Percentiles rank a stretch among this genome's conserved stretches.
Conservation (phyloP, 352 stramenopile genomes). For the Paralagenidium karlingii region DNA sequence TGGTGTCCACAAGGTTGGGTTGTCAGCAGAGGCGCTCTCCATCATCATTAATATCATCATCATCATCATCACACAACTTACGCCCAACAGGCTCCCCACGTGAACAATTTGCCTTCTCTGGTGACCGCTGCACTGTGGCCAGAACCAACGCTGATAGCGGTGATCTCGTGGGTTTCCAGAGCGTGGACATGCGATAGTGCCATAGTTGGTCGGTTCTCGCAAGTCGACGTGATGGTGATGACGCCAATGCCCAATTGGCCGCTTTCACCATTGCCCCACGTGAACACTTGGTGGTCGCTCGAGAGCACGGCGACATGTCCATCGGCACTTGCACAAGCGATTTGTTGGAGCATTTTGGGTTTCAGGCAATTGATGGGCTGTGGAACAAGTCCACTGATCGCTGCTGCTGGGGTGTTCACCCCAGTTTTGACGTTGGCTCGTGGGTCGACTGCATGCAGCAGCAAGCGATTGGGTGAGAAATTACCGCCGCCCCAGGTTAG, state of each 20-base stretch:
- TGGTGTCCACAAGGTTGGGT: background rate
- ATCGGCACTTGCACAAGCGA: conserved; percentile 27
- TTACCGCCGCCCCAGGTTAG: conserved; percentile 85
- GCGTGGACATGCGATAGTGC: background rate
- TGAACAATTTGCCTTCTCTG: conserved; percentile 29
- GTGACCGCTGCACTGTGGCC: conserved; percentile 42
- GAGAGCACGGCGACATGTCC: conserved; percentile 35
- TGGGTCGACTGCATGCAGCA: too few species aligned
- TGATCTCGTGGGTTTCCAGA: conserved; percentile 3
- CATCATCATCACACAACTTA: too few species aligned
- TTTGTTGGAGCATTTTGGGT: too few species aligned
- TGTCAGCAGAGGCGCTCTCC: too few species aligned
- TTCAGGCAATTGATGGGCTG: too few species aligned
- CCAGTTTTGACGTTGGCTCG: too few species aligned
- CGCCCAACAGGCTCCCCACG: conserved; percentile 48
- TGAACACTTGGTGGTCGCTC: conserved; percentile 24
- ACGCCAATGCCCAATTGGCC: conserved; percentile 32
- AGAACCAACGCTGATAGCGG: conserved; percentile 40
- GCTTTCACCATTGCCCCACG: conserved; percentile 46
- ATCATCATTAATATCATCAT: too few species aligned
- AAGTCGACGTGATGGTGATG: background rate
- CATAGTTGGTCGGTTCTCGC: background rate
- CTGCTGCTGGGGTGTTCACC: too few species aligned
- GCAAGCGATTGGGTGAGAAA: too few species aligned
- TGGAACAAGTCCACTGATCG: too few species aligned